A percentile compares a stretch with the other conserved stretches of the same genome.
Evolutionary conservation across 2,329 filamentous ascomycete genomes (phyloP).

Genomic region (Spiromastix sp.): DNA sequence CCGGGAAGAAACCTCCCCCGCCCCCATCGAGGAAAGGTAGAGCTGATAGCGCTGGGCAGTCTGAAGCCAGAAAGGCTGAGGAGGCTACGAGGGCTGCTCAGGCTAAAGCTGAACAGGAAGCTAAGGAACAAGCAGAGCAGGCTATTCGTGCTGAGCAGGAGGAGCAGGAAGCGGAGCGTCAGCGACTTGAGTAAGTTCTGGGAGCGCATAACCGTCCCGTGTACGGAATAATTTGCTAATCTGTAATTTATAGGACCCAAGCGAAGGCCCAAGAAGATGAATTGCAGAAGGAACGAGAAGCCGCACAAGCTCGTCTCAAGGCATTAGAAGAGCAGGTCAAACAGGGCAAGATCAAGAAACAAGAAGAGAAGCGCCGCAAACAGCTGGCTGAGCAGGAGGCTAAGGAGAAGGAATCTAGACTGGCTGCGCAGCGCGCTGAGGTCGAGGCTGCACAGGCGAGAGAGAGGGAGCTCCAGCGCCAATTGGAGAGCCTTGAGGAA

Average conservation of each 20-base stretch:
- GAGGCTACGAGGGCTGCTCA: slow-evolving; percentile 46
- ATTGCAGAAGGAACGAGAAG: slow-evolving; percentile 67
- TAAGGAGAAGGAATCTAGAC: slow-evolving; percentile 75
- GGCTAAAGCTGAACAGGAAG: slow-evolving; percentile 55
- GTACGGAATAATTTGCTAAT: slow-evolving; percentile 11
- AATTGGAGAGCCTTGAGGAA: slow-evolving; percentile 70
- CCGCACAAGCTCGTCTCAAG: slow-evolving; percentile 69
- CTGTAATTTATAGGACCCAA: slow-evolving; percentile 51
- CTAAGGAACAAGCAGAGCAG: slow-evolving; percentile 45
- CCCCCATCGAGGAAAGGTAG: slow-evolving; percentile 61
- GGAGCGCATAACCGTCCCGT: background rate
- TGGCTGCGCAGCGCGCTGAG: slow-evolving; percentile 79
- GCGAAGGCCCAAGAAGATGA: slow-evolving; percentile 69
- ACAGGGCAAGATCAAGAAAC: slow-evolving; percentile 88
- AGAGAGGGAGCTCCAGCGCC: slow-evolving; percentile 78
- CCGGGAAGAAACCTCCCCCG: slow-evolving; percentile 57
- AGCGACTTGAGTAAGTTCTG: slow-evolving; percentile 73
- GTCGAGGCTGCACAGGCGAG: slow-evolving; percentile 84
- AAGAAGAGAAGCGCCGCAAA: slow-evolving; percentile 88
- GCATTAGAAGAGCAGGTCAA: slow-evolving; percentile 89
- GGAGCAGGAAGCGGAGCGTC: slow-evolving; percentile 62
- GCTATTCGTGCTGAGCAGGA: slow-evolving; percentile 59
- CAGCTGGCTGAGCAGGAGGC: slow-evolving; percentile 79
- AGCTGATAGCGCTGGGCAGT: slow-evolving; percentile 43
- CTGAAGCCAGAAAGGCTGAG: slow-evolving; percentile 46